Conservation (phyloP, 768 basidiomycete genomes). For the Lactarius trivialis region DNA sequence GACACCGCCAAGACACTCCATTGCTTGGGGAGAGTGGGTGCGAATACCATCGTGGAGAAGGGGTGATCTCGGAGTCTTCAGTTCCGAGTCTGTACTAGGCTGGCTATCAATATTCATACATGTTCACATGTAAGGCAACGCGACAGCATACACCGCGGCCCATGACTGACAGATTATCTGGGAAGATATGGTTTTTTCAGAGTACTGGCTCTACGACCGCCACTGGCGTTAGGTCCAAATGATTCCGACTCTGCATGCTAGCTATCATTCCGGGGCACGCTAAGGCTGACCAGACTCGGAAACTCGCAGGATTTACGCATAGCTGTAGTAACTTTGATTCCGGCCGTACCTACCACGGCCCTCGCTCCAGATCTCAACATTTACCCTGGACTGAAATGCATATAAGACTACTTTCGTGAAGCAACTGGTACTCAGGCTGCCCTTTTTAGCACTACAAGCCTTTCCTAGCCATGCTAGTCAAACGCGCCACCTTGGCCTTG, state of each 20-base stretch:
- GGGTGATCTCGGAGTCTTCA: not conserved
- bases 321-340: not conserved
- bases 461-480: conserved; percentile 2
- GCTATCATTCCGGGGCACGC: not conserved
- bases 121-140: not conserved
- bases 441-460: not conserved
- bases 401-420: not conserved
- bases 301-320: not conserved
- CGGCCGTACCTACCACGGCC: not conserved
- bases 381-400: not conserved
- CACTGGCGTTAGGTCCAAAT: not conserved
- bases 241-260: not conserved
- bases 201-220: not conserved
- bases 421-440: not conserved
- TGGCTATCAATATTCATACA: not conserved
- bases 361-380: not conserved
- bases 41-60: not conserved
- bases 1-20: too few relatives aligned
- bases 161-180: not conserved
- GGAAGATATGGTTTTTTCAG: not conserved
- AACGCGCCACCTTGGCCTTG: conserved; percentile 5
- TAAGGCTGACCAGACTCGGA: not conserved
- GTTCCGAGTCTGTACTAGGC: not conserved
- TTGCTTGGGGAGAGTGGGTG: too few relatives aligned
- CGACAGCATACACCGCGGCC: not conserved